Percentiles rank a stretch among this genome's conserved stretches.
These are phyloP conservation scores for Colletotrichum tamarilloi DNA, from an alignment of 2,329 filamentous ascomycete genomes.

Conservation along the genomic window DNA sequence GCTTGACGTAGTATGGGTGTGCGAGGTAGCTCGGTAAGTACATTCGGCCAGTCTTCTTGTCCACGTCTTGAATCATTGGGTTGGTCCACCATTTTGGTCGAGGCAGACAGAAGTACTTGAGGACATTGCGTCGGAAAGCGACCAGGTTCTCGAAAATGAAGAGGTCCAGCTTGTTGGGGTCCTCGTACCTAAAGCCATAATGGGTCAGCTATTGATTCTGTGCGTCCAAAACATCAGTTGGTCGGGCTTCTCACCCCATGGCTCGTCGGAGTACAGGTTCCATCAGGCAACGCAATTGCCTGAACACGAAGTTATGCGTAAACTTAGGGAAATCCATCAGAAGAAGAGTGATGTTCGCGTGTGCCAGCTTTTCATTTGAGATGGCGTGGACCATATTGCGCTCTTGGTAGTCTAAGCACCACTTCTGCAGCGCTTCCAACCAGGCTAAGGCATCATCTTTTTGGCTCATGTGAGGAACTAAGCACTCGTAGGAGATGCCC, in stretches of 20 bases:
- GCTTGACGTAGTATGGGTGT: conserved; percentile 65
- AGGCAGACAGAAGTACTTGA: conserved; percentile 62
- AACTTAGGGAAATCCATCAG: conserved; percentile 14
- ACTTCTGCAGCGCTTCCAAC: conserved; percentile 60
- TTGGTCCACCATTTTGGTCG: conserved; percentile 45
- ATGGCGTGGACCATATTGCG: conserved; percentile 54
- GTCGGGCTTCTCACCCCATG: neutral
- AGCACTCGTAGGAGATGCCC: conserved; percentile 58
- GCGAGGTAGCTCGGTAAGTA: conserved; percentile 54
- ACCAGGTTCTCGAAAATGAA: conserved; percentile 44
- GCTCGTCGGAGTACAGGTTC: conserved; percentile 11
- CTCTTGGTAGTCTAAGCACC: conserved; percentile 62
- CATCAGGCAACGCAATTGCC: conserved; percentile 16
- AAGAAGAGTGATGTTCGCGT: conserved; percentile 5
- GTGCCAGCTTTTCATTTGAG: conserved; percentile 20
- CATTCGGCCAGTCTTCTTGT: conserved; percentile 52
- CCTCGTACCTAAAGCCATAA: neutral
- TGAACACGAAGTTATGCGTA: conserved; percentile 12
- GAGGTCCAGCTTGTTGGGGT: conserved; percentile 2
- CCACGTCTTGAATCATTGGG: conserved; percentile 46
- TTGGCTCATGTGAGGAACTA: conserved; percentile 50
- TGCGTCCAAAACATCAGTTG: too few relatives aligned
- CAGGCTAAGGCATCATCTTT: conserved; percentile 64
- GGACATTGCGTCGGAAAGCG: conserved; percentile 52
- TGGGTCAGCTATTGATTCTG: neutral